Percentiles rank a stretch among this genome's conserved stretches.
These are phyloP conservation scores for Fusarium pseudoanthophilum DNA, from an alignment of 2,329 filamentous ascomycete genomes.

Conservation along the genomic window DNA sequence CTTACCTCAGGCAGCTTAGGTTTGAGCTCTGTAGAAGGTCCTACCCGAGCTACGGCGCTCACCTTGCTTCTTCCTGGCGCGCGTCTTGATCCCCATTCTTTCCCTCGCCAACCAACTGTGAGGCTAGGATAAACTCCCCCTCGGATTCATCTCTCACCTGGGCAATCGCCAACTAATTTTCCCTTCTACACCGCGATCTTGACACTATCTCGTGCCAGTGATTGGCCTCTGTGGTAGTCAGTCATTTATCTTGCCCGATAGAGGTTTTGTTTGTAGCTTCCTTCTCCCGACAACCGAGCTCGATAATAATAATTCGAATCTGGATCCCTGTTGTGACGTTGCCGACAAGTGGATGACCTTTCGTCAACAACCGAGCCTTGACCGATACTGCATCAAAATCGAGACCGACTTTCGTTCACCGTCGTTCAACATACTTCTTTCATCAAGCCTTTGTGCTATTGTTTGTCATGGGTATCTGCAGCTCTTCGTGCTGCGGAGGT, in stretches of 20 bases:
- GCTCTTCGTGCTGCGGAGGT: slow-evolving; percentile 68
- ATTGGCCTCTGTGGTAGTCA: slow-evolving; percentile 29
- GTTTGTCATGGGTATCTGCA: slow-evolving; percentile 69
- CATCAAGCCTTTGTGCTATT: slow-evolving; percentile 28
- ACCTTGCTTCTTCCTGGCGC: slow-evolving; percentile 40
- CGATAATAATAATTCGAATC: slow-evolving; percentile 41
- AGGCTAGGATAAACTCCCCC: slow-evolving; percentile 33
- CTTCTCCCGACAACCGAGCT: slow-evolving; percentile 27
- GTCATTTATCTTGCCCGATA: slow-evolving; percentile 12
- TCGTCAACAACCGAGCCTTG: slow-evolving; percentile 34
- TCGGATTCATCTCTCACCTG: slow-evolving; percentile 37
- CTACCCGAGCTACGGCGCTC: slow-evolving; percentile 23
- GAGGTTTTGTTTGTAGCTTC: slow-evolving; percentile 24
- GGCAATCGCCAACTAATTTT: slow-evolving; percentile 27
- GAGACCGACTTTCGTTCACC: slow-evolving; percentile 16
- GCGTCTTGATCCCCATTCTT: slow-evolving; percentile 40
- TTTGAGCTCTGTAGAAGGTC: slow-evolving; percentile 30
- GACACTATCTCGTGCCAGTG: slow-evolving; percentile 29
- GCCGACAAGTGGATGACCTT: slow-evolving; percentile 28
- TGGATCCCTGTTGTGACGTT: slow-evolving; percentile 41
- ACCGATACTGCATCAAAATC: slow-evolving; percentile 23
- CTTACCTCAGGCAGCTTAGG: slow-evolving; percentile 27
- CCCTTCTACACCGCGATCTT: slow-evolving; percentile 28
- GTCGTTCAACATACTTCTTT: slow-evolving; percentile 20
- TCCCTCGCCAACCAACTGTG: slow-evolving; percentile 39